Percentiles rank a stretch among this genome's conserved stretches.
Evolutionary conservation across 805 yeast genomes (phyloP).

Genomic region (Babjeviella inositovora): DNA sequence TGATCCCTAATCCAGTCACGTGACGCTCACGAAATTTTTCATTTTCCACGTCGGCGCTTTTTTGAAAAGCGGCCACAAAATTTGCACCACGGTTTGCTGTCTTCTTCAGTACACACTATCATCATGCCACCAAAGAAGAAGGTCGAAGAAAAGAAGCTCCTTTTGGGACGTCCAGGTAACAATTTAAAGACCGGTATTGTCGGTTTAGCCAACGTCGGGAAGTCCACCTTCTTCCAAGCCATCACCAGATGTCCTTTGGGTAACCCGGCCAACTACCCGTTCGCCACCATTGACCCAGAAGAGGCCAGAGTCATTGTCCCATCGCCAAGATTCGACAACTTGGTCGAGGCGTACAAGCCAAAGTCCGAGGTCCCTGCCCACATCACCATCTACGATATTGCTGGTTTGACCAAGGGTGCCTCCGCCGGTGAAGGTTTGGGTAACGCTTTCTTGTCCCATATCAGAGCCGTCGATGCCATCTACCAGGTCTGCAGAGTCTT

Average conservation of each 20-base stretch:
- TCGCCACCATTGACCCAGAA: constrained; percentile 96
- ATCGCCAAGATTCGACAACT: constrained; percentile 69
- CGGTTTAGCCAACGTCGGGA: constrained; percentile 90
- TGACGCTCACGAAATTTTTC: too few species aligned
- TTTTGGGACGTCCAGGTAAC: constrained; percentile 75
- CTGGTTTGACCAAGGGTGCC: constrained; percentile 96
- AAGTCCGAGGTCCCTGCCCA: constrained; percentile 82
- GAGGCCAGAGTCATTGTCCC: constrained; percentile 95
- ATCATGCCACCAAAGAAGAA: constrained; percentile 67
- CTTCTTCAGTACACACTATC: too few species aligned
- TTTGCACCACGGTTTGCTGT: too few species aligned
- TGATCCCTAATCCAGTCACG: too few species aligned
- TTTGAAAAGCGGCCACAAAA: too few species aligned
- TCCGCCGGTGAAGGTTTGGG: constrained; percentile 96
- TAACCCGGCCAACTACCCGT: constrained; percentile 95
- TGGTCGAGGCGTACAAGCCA: constrained; percentile 64
- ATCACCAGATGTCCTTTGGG: constrained; percentile 88
- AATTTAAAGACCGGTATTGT: constrained; percentile 78
- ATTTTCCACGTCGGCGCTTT: too few species aligned
- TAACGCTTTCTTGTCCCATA: constrained; percentile 90
- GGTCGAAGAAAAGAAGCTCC: constrained; percentile 54
- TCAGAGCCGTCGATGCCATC: constrained; percentile 94
- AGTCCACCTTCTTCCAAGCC: constrained; percentile 95
- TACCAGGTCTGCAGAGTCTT: constrained; percentile 97
- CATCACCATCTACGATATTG: constrained; percentile 90